Base-by-base conservation (phyloP, 1,284 basidiomycete genomes). In the Melampsora occidentalis region DNA sequence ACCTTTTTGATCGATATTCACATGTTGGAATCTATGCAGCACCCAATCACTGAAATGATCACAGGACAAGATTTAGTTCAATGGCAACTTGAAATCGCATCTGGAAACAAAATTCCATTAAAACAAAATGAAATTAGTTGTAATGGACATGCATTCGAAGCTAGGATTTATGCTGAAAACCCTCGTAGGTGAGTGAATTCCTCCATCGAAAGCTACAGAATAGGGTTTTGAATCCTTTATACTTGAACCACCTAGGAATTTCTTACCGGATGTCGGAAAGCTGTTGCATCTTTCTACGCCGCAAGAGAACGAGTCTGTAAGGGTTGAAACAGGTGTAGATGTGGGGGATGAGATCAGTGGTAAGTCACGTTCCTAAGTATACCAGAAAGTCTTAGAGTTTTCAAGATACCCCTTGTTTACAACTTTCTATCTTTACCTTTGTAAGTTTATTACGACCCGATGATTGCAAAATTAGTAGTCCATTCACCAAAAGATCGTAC, bases 81-180 rank as follows among this genome's bases (percentile, higher is more conserved):
- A 84, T 96, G 94, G 94, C 94, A 97, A 83, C 85, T 97, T 25
- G 90, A 92, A 85, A 90, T 95, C 33, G 93, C 95, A 14, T 90
- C 91, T 2, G 94, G 94, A 0, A 96, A 96, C 82, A 86, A 89
- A 0, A 86, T 97, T 25, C 92, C 93, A 7, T 85, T 94, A 49
- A 81, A 83, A 0, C 94, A 97, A 84, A 86, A 87, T 0, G 85
- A 90, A 48, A 90, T 97, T 71, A 91, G 90, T 22, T 89, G 93
- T 73, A 88, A 91, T 4, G 94, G 95, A 1, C 94, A 97, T 80
- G 91, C 94, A 0, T 97, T 97, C 80, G 94, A 97, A 84, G 94
- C 93, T 16, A 89, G 94, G n/a, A 95, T 97, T 80, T 97, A 97
- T 82, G 95, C 94, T 6, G 94, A 97, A 83, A 92, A 94, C 80